phyloP scores from a whole-genome alignment of 208 protist species.

The Borovskyia barvae region DNA sequence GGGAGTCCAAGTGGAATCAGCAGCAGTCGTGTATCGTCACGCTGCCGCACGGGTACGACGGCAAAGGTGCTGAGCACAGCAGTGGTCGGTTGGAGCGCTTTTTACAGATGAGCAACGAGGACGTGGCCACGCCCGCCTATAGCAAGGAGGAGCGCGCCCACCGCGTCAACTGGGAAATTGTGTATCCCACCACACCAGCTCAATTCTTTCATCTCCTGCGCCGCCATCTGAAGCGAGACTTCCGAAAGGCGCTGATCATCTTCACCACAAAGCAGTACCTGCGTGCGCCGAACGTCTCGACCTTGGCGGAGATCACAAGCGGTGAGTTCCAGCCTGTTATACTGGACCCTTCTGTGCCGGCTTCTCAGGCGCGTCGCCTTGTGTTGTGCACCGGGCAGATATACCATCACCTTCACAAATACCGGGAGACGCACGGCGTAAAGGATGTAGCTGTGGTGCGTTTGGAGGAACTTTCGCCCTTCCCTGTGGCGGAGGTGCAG shows the following conservation, averaged over 20 bases:
- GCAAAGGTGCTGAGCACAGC: slow-evolving; percentile 97
- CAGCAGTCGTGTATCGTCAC: slow-evolving; percentile 95
- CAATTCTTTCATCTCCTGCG: slow-evolving; percentile 99
- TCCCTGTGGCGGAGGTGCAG: slow-evolving; percentile 94
- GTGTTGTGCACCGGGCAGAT: slow-evolving; percentile 97
- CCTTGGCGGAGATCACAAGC: slow-evolving; percentile 47
- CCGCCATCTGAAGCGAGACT: slow-evolving; percentile 96
- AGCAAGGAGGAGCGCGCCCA: slow-evolving; percentile 60
- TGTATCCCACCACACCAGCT: slow-evolving; percentile 95
- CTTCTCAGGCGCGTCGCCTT: slow-evolving; percentile 80
- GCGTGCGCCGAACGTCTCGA: slow-evolving; percentile 84
- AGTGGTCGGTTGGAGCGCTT: slow-evolving; percentile 97
- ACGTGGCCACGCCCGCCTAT: slow-evolving; percentile 74
- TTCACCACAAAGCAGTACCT: slow-evolving; percentile 92
- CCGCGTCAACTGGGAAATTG: slow-evolving; percentile 89
- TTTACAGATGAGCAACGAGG: slow-evolving; percentile 95
- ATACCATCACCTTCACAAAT: slow-evolving; percentile 92
- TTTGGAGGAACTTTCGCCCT: slow-evolving; percentile 97
- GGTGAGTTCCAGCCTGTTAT: slow-evolving; percentile 84
- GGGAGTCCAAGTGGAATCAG: slow-evolving; percentile 98
- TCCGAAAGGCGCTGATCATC: slow-evolving; percentile 98
- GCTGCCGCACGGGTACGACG: slow-evolving; percentile 99
- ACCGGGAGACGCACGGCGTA: slow-evolving; percentile 52
- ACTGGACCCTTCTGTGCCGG: slow-evolving; percentile 55
- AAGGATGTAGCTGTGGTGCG: slow-evolving; percentile 90